Conservation (phyloP, 805 yeast genomes). For the Wickerhamiella brachini region DNA sequence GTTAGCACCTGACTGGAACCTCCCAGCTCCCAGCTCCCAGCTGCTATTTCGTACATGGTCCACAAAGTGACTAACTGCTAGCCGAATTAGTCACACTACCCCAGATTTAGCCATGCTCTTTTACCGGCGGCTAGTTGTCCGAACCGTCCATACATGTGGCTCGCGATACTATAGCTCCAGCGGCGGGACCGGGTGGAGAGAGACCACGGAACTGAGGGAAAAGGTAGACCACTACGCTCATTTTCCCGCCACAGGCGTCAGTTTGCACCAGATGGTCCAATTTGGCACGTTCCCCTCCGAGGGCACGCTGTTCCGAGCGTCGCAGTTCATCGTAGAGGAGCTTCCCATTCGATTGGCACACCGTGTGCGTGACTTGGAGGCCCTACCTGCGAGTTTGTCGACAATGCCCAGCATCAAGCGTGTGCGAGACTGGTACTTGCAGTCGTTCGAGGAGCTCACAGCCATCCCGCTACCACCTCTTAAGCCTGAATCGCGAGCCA, state of each 20-base stretch:
- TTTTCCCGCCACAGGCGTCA: constrained; percentile 71
- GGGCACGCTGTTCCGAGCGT: constrained; percentile 68
- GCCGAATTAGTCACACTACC: neutral
- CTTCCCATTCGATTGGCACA: constrained; percentile 77
- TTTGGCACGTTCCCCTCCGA: constrained; percentile 70
- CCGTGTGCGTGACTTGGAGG: constrained; percentile 71
- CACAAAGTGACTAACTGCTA: neutral
- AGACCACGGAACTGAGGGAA: constrained; percentile 32
- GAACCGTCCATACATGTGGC: neutral
- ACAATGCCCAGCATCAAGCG: constrained; percentile 61
- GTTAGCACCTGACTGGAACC: no score
- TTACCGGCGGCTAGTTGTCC: neutral
- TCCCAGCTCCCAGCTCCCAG: neutral
- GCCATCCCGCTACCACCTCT: constrained; percentile 45
- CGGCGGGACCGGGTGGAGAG: constrained; percentile 1
- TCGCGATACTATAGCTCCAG: neutral
- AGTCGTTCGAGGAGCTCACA: constrained; percentile 70
- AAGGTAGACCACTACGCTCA: constrained; percentile 52
- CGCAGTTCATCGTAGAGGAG: constrained; percentile 74
- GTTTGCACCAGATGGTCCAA: constrained; percentile 80
- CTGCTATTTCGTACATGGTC: neutral
- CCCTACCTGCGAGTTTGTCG: constrained; percentile 60
- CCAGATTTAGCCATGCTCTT: neutral
- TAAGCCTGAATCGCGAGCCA: constrained; percentile 25
- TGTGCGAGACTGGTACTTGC: constrained; percentile 83